These are phyloP conservation scores for Lactarius hatsudake DNA, from an alignment of 768 basidiomycete species.

Conservation along the genomic window DNA sequence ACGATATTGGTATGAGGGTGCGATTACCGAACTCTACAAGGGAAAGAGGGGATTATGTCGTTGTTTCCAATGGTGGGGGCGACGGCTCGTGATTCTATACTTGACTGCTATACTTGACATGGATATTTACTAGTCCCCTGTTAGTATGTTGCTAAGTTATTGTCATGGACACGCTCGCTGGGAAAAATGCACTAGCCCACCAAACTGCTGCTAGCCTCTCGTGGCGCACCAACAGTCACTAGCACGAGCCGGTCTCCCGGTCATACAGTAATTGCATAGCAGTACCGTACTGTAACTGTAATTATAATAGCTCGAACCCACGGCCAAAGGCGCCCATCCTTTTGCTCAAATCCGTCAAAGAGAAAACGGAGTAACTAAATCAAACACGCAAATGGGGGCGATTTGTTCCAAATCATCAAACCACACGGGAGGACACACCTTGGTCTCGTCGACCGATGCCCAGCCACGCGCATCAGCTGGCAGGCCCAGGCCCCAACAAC, in stretches of 20 bases:
- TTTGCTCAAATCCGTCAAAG: not conserved
- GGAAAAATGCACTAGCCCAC: not conserved
- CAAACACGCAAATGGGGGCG: conserved; percentile 34
- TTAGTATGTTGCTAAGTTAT: conserved; percentile 2
- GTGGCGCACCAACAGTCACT: not conserved
- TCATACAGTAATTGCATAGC: not conserved
- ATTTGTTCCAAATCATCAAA: conserved; percentile 38
- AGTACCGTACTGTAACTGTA: not conserved
- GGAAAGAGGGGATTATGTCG: conserved; percentile 15
- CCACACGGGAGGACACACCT: conserved; percentile 35
- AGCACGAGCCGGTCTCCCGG: conserved; percentile 2
- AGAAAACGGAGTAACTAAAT: not conserved
- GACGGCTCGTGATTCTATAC: not conserved
- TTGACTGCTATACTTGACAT: not conserved
- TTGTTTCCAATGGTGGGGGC: conserved; percentile 7
- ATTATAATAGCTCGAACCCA: not conserved
- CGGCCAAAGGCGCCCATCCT: not conserved
- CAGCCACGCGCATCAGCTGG: not conserved
- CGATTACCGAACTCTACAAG: conserved; percentile 7
- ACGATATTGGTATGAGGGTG: conserved; percentile 14
- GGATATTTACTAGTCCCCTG: not conserved
- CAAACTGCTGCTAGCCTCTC: not conserved
- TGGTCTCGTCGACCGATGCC: conserved; percentile 23
- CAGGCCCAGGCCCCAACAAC: not conserved
- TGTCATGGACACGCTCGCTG: not conserved